Evolutionary conservation across 2,329 filamentous ascomycete genomes (phyloP).

Genomic region (Ophiostoma novo-ulmi): DNA sequence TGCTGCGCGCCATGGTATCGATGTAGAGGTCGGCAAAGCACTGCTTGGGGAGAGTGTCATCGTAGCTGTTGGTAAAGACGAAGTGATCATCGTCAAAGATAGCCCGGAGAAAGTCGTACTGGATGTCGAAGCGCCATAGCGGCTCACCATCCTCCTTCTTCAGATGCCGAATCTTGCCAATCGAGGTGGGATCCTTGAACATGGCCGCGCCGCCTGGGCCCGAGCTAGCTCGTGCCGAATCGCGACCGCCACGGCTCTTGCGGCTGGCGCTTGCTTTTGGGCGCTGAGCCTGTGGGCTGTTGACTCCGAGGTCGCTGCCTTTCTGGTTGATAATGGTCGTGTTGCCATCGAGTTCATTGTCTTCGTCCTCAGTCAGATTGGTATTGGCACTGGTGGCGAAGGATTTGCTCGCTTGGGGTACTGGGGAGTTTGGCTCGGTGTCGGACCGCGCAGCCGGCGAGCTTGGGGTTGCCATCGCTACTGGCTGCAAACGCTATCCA

Average conservation of each 20-base stretch:
- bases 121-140: conserved; percentile 80
- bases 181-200: conserved; percentile 38
- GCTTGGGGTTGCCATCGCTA: conserved; percentile 36
- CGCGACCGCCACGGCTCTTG: conserved; percentile 32
- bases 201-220: conserved; percentile 26
- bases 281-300: conserved; percentile 38
- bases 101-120: conserved; percentile 76
- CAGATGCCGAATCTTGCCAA: conserved; percentile 72
- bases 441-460: conserved; percentile 41
- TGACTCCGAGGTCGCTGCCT: conserved; percentile 29
- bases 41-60: conserved; percentile 57
- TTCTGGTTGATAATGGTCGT: conserved; percentile 33
- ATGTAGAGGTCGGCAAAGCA: conserved; percentile 96
- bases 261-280: conserved; percentile 22
- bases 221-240: conserved; percentile 31
- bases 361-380: conserved; percentile 46
- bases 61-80: conserved; percentile 91
- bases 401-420: conserved; percentile 40
- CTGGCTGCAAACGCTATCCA: conserved; percentile 8
- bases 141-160: conserved; percentile 88
- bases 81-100: conserved; percentile 69
- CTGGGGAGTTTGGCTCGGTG: conserved; percentile 45
- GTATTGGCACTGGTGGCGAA: conserved; percentile 45
- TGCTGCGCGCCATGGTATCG: conserved; percentile 96
- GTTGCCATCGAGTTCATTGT: conserved; percentile 28